phyloP scores from a whole-genome alignment of 208 protist genomes.

The Leishmania mexicana region DNA sequence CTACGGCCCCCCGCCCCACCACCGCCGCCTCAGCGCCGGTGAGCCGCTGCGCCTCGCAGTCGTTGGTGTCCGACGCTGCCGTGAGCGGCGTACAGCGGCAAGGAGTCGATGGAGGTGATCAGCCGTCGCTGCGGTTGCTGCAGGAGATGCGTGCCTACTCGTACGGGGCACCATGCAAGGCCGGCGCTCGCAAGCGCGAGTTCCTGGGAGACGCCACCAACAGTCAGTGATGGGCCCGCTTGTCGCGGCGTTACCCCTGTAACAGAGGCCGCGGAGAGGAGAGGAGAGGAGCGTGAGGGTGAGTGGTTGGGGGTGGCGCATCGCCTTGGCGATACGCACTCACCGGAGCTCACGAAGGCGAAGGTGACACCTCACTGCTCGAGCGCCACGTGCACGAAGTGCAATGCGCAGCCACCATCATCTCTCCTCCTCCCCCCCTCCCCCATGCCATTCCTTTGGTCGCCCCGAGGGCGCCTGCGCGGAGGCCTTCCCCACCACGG shows the following conservation, averaged over 20 bases:
- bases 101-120: background rate
- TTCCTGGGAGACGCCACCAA: conserved; percentile 79
- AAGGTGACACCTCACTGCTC: background rate
- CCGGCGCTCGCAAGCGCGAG: conserved; percentile 55
- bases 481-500: background rate
- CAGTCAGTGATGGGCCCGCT: background rate
- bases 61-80: conserved; percentile 34
- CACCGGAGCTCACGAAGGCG: background rate
- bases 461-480: too few species aligned
- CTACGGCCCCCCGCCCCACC: background rate
- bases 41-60: conserved; percentile 58
- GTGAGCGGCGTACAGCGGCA: conserved; percentile 3
- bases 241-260: background rate
- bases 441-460: background rate
- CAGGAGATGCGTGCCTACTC: conserved; percentile 64
- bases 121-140: conserved; percentile 32
- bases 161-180: conserved; percentile 45
- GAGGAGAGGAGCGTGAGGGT: background rate
- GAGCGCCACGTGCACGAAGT: background rate
- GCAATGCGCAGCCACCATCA: background rate
- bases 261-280: background rate
- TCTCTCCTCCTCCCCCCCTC: too few species aligned
- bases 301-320: background rate
- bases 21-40: conserved; percentile 47
- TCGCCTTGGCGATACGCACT: background rate